Percentiles rank a stretch among this genome's conserved stretches.
Conservation (phyloP, 441 rosid genomes). For the Mallotus repandus region DNA sequence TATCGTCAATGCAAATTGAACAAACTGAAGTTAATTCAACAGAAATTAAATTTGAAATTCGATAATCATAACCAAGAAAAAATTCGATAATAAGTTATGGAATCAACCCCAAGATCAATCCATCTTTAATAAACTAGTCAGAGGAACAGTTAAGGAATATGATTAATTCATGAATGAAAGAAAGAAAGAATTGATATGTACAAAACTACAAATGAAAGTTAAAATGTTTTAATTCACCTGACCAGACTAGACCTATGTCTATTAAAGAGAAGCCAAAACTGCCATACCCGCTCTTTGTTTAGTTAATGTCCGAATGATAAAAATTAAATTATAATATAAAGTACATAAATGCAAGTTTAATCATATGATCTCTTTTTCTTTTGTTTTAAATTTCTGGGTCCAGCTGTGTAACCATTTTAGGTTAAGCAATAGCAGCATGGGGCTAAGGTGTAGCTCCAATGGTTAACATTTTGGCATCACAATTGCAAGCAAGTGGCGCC, state of each 20-base stretch:
- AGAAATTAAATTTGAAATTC: too few species aligned
- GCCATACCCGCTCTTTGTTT: not conserved
- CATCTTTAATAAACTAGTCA: too few species aligned
- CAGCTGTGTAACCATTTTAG: constrained; percentile 25
- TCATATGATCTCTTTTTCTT: too few species aligned
- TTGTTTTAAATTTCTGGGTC: not conserved
- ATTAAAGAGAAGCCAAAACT: constrained; percentile 2
- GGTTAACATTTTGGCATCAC: constrained; percentile 23
- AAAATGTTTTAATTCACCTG: not conserved
- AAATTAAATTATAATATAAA: not conserved
- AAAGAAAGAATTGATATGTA: not conserved
- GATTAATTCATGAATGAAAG: not conserved
- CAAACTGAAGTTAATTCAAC: too few species aligned
- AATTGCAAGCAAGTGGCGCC: constrained; percentile 23
- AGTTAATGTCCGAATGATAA: not conserved
- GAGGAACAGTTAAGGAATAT: too few species aligned
- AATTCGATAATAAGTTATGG: too few species aligned
- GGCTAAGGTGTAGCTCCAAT: constrained; percentile 19
- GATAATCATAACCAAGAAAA: too few species aligned
- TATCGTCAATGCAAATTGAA: too few species aligned
- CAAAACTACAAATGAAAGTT: not conserved
- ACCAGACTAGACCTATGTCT: not conserved
- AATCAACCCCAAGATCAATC: too few species aligned
- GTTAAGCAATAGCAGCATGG: constrained; percentile 23
- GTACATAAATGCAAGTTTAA: too few species aligned